Base-by-base conservation (phyloP, 148 eudicot genomes). In the Pouteria glomerata region DNA sequence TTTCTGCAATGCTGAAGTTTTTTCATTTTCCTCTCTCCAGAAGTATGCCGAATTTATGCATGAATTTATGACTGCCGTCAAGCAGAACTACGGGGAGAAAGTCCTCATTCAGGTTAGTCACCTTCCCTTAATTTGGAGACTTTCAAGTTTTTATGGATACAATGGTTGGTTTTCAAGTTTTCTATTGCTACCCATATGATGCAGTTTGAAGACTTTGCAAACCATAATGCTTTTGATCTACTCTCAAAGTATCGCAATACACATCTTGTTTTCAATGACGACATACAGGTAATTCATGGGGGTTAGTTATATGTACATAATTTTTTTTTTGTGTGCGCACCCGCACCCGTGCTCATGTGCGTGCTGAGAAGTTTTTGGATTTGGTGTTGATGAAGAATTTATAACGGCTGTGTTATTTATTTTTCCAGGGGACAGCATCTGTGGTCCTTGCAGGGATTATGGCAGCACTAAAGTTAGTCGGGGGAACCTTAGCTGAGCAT, bases 181-280 rank as follows among this genome's bases (percentile, higher is more conserved):
- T 51, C 27, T 34, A 27, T 4, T 67, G 57, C 44, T 29, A 37
- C 39, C 60, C 44, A 13, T 3, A n/a, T 64, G 68, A 4, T 82
- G 83, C 85, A 95, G 98, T 95, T 95, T 87, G 98, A 95, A 81
- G 98, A 95, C 75, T 95, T 95, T 51, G 97, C 98, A 34, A 95
- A 95, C 76, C 99, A 92, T 77, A 95, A 91, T 69, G 99, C 97
- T 58, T 92, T 91, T 50, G 96, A 92, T 62, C 84, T 95, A 42
- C 97, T 95, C 69, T 82, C 83, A 1, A 90, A 92, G 69, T 95
- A 95, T 57, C 82, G 99, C 34, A 75, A 89, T 58, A 85, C 94
- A 11, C 99, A 95, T 79, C 97, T 95, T 65, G 99, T 92, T 60
- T 95, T 95, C 78, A 95, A 95, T 78, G 99, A 95, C 74, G 99